A percentile compares a stretch with the other conserved stretches of the same genome.
These are phyloP conservation scores for Rhypophila decipiens DNA, from an alignment of 495 filamentous ascomycete genomes.

Conservation along the genomic window DNA sequence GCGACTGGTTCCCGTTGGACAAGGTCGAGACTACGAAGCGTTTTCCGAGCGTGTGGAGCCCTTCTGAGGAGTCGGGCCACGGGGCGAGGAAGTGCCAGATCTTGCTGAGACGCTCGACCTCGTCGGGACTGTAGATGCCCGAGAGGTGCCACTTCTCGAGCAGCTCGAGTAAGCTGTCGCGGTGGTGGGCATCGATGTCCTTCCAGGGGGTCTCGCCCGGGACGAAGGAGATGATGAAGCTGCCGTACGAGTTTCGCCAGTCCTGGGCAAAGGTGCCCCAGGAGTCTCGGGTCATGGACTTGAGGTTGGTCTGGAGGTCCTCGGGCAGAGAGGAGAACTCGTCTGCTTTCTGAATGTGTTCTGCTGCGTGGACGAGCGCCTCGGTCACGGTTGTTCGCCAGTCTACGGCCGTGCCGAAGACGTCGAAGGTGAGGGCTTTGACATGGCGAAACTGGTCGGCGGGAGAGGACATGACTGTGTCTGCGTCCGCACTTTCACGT, in stretches of 20 bases:
- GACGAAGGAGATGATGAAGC: conserved; percentile 51
- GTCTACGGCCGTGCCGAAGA: conserved; percentile 75
- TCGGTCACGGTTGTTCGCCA: conserved; percentile 58
- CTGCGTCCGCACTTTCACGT: not conserved
- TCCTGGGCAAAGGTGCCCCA: conserved; percentile 59
- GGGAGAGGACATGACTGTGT: not conserved
- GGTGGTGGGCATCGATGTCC: conserved; percentile 63
- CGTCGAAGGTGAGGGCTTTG: conserved; percentile 49
- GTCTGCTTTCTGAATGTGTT: conserved; percentile 27
- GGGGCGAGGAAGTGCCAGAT: conserved; percentile 67
- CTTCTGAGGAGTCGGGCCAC: conserved; percentile 58
- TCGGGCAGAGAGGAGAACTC: conserved; percentile 34
- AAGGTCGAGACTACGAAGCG: conserved; percentile 57
- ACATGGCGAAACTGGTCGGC: conserved; percentile 9
- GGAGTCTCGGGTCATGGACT: conserved; percentile 45
- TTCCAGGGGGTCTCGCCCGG: conserved; percentile 42
- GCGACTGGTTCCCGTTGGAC: conserved; percentile 64
- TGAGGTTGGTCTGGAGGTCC: conserved; percentile 36
- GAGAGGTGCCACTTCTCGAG: conserved; percentile 48
- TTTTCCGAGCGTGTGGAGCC: conserved; percentile 48
- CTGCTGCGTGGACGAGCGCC: conserved; percentile 45
- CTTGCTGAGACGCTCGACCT: conserved; percentile 50
- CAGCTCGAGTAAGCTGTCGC: conserved; percentile 50
- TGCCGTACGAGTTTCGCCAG: conserved; percentile 59
- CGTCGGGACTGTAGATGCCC: conserved; percentile 52